Evolutionary conservation across 2,329 filamentous ascomycete species (phyloP).

Genomic region (Parastagonospora nodorum): DNA sequence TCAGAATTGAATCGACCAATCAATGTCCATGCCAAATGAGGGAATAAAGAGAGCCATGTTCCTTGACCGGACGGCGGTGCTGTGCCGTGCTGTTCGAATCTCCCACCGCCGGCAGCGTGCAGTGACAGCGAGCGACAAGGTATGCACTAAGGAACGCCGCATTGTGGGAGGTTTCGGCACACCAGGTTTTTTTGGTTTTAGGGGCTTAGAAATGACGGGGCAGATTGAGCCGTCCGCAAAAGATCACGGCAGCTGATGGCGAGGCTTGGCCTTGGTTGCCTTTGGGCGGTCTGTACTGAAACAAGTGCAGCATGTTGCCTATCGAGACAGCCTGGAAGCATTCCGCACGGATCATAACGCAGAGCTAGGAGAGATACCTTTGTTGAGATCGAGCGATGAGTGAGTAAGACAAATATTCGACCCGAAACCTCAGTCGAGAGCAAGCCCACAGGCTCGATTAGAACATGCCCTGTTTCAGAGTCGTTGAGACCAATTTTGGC

Average conservation of each 20-base stretch:
- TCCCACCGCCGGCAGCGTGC: slow-evolving; percentile 34
- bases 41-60: slow-evolving; percentile 7
- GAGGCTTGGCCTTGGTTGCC: slow-evolving; percentile 22
- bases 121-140: slow-evolving; percentile 20
- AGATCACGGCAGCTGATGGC: slow-evolving; percentile 23
- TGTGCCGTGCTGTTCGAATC: slow-evolving; percentile 38
- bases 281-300: slow-evolving; percentile 35
- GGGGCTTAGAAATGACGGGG: slow-evolving; percentile 20
- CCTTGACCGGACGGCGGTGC: slow-evolving; percentile 19
- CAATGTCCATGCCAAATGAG: neutral
- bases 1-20: slow-evolving; percentile 12
- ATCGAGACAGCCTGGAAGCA: slow-evolving; percentile 9
- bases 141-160: slow-evolving; percentile 12
- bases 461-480: slow-evolving; percentile 13
- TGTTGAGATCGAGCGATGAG: slow-evolving; percentile 28
- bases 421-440: slow-evolving; percentile 5
- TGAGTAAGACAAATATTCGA: slow-evolving; percentile 16
- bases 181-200: slow-evolving; percentile 10
- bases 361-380: slow-evolving; percentile 17
- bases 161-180: slow-evolving; percentile 7
- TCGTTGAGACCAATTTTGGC: neutral
- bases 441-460: slow-evolving; percentile 17
- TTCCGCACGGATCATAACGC: slow-evolving; percentile 4
- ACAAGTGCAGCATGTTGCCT: slow-evolving; percentile 32
- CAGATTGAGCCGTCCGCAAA: slow-evolving; percentile 8